Conservation (phyloP, 371 early-diverging fungal genomes). For the Circinella minor region DNA sequence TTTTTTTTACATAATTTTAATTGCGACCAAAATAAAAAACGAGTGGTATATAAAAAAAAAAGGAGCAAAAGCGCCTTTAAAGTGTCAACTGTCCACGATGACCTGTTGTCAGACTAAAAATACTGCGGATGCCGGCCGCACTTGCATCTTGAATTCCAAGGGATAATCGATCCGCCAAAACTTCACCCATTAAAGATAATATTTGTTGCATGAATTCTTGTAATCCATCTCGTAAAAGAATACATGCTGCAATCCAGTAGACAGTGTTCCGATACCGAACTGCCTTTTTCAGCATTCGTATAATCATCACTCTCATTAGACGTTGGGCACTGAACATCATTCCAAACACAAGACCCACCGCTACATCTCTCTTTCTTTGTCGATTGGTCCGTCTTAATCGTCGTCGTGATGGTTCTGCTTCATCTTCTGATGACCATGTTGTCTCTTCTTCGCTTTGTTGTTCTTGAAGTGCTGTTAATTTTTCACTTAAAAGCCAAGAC, state of each 20-base stretch:
- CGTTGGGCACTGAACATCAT: slow-evolving; percentile 9
- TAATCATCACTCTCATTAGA: slow-evolving; percentile 5
- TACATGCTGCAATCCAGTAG: slow-evolving; percentile 40
- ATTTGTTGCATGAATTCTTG: slow-evolving; percentile 34
- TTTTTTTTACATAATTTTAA: neutral
- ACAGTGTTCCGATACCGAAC: slow-evolving; percentile 32
- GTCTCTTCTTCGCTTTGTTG: slow-evolving; percentile 7
- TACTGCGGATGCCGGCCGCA: slow-evolving; percentile 26
- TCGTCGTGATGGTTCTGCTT: neutral
- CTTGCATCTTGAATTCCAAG: slow-evolving; percentile 1
- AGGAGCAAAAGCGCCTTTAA: neutral
- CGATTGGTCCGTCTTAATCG: neutral
- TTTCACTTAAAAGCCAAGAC: slow-evolving; percentile 24
- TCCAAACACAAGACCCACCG: slow-evolving; percentile 3
- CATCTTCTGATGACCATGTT: neutral
- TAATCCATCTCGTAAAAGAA: slow-evolving; percentile 38
- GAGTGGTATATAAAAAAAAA: slow-evolving; percentile 10
- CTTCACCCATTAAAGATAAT: slow-evolving; percentile 31
- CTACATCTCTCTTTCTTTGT: slow-evolving; percentile 7
- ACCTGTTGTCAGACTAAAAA: slow-evolving; percentile 28
- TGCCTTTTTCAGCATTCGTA: slow-evolving; percentile 21
- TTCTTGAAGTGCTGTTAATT: slow-evolving; percentile 18
- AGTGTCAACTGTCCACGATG: slow-evolving; percentile 25
- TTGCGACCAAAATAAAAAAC: neutral
- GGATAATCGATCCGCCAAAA: slow-evolving; percentile 17